A percentile compares a stretch with the other conserved stretches of the same genome.
phyloP scores from a whole-genome alignment of 345 rosid species.

The Eucalyptus microcorys region DNA sequence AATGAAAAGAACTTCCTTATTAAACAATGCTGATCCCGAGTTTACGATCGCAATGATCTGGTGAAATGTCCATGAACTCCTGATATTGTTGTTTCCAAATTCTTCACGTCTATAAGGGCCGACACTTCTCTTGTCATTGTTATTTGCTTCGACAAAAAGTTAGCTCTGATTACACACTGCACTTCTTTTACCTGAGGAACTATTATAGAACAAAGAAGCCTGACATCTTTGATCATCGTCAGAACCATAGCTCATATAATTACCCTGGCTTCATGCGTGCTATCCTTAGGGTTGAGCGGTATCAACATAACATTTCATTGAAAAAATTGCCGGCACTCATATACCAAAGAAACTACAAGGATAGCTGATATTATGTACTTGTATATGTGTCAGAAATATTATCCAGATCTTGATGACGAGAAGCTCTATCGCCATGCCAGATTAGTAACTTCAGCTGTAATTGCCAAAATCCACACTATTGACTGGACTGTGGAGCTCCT shows the following conservation, averaged over 20 bases:
- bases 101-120: neutral
- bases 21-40: neutral
- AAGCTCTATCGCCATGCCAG: slow-evolving; percentile 52
- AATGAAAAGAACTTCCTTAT: neutral
- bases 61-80: neutral
- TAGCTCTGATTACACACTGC: neutral
- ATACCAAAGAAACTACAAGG: neutral
- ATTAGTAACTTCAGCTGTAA: slow-evolving; percentile 64
- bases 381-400: slow-evolving; percentile 13
- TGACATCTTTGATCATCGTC: neutral
- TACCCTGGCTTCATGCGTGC: neutral
- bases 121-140: neutral
- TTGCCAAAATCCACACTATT: slow-evolving; percentile 83
- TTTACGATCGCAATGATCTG: neutral
- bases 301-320: neutral
- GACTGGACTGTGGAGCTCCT: slow-evolving; percentile 79
- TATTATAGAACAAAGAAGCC: neutral
- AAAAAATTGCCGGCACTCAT: neutral
- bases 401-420: slow-evolving; percentile 53
- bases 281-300: neutral
- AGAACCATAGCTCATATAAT: neutral
- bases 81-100: neutral
- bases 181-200: neutral
- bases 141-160: neutral
- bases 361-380: neutral